These are phyloP conservation scores for Thelephora aurantiotincta DNA, from an alignment of 768 basidiomycete genomes.

Conservation along the genomic window DNA sequence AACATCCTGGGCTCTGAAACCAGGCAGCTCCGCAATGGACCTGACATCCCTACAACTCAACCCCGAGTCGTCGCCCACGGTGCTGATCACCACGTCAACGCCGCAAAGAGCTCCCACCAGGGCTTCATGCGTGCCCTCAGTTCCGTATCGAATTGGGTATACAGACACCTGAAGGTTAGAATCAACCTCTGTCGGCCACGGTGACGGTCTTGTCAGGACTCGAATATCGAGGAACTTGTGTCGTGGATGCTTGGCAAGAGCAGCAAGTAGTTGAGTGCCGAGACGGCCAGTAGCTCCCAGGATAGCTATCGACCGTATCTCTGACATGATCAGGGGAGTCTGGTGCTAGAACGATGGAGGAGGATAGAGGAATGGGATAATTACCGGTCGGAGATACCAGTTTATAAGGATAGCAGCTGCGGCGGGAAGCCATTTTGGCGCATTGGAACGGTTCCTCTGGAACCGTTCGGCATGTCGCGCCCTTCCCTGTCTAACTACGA, in stretches of 20 bases:
- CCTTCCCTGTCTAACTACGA: no score
- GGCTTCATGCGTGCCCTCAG: not conserved
- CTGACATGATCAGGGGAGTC: not conserved
- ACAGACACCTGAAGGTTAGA: not conserved
- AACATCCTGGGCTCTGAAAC: slow-evolving; percentile 27
- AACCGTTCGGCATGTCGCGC: no score
- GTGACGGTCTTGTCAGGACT: not conserved
- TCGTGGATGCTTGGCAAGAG: not conserved
- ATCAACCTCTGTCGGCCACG: not conserved
- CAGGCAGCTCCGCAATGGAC: not conserved
- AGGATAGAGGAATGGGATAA: no score
- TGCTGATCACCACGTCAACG: not conserved
- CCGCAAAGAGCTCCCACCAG: not conserved
- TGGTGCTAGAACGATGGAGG: no score
- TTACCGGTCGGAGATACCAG: no score
- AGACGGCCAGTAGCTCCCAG: not conserved
- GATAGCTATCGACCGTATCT: not conserved
- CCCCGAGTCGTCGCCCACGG: not conserved
- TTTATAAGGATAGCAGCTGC: no score
- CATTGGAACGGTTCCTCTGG: no score
- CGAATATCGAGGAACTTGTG: not conserved
- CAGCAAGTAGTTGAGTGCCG: not conserved
- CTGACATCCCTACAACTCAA: not conserved
- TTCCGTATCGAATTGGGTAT: not conserved
- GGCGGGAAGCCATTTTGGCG: no score